Base-by-base conservation (phyloP, 139 green algal genomes). In the Coelastrella sp. region DNA sequence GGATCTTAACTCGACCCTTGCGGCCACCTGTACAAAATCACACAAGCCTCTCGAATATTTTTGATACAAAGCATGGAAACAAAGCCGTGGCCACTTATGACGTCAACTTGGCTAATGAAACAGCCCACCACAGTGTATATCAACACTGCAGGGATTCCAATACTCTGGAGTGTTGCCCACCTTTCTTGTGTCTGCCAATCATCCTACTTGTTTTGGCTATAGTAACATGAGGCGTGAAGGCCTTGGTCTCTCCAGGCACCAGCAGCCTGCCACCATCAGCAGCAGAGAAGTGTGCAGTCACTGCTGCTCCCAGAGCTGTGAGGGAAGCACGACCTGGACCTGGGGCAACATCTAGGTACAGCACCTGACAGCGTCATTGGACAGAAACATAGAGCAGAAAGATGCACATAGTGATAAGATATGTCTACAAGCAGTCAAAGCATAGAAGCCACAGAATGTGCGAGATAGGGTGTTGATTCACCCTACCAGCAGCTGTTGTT, bases 201-300 rank as follows among this genome's bases (percentile, higher is more conserved):
- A 82, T 35, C 38, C 75, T 35, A 53, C 75, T 82, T 51, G 53
- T 82, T 15, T 82, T 82, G 5, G 53, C 75, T 6, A 82, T 37
- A 40, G 75, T 82, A 2, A 82, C 25, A n/a, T 82, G 75, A 9
- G 75, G 75, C 2, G 38, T 72, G 53, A 82, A 82, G 7, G 43
- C 30, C 32, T 35, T n/a, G 32, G 19, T 48, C 1, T 35, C 72
- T 8, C 59, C 72, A 32, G 59, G 43, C 35, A 80, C 25, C 2
- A 62, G 5, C 30, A 80, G 5, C 15, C 48, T 62, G 41, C 71
- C 27, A n/a, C 71, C 71, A 43, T n/a, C 72, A 9, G 72, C 72
- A 48, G 11, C 48, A 35, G 5, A 23, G 35, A 82, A 59, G 53
- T 71, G 75, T 25, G 51, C 21, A 2, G 38, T 38, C 6, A 45